These are phyloP conservation scores for Aspergillus olivimuriae DNA, from an alignment of 495 filamentous ascomycete genomes.

Conservation along the genomic window DNA sequence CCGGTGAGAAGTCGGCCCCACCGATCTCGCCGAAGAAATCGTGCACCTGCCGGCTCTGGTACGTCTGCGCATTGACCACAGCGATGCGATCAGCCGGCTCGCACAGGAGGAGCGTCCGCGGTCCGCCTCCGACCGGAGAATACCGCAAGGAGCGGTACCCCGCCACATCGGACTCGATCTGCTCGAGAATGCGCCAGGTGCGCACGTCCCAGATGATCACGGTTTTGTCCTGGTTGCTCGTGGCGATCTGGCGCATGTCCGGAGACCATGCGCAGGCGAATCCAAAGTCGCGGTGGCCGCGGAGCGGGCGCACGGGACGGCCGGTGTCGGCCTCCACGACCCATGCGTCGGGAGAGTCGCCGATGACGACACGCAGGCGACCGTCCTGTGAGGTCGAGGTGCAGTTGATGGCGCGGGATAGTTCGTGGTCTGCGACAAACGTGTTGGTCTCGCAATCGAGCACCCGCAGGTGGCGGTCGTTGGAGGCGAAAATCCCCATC, in stretches of 20 bases:
- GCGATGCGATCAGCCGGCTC: conserved; percentile 82
- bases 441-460: conserved; percentile 66
- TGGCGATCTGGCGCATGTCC: conserved; percentile 82
- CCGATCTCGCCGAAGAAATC: conserved; percentile 85
- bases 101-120: conserved; percentile 65
- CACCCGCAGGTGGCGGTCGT: conserved; percentile 70
- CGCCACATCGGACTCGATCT: conserved; percentile 67
- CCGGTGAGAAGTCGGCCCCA: conserved; percentile 66
- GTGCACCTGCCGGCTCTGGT: conserved; percentile 61
- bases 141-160: conserved; percentile 74
- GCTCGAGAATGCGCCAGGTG: conserved; percentile 57
- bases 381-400: conserved; percentile 72
- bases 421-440: conserved; percentile 54
- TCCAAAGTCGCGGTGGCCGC: conserved; percentile 71
- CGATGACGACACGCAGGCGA: conserved; percentile 73
- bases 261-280: conserved; percentile 92
- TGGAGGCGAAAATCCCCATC: conserved; percentile 72
- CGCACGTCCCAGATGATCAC: conserved; percentile 85
- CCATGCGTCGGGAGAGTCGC: conserved; percentile 52
- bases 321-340: conserved; percentile 62
- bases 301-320: conserved; percentile 47
- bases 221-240: conserved; percentile 81
- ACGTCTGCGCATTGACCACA: conserved; percentile 68
- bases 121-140: conserved; percentile 70
- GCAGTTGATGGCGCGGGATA: conserved; percentile 74